Conservation (phyloP, 768 basidiomycete species). For the Tephrocybe sp. region DNA sequence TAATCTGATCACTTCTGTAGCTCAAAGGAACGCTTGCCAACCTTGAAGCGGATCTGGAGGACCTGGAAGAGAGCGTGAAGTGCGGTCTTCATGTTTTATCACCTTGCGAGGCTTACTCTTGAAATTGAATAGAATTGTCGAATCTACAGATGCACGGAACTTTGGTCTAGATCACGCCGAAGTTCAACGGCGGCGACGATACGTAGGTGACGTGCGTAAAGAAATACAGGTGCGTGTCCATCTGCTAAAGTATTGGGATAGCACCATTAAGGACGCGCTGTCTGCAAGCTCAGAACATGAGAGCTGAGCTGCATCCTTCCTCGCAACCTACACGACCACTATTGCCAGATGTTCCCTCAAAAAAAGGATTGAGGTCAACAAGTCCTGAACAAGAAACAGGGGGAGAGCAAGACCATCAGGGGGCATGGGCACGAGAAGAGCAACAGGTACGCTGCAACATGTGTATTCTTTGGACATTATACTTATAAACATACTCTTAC, state of each 20-base stretch:
- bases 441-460: slow-evolving; percentile 57
- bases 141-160: slow-evolving; percentile 76
- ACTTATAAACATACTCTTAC: not conserved
- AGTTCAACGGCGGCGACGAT: slow-evolving; percentile 70
- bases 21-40: slow-evolving; percentile 73
- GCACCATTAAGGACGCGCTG: slow-evolving; percentile 24
- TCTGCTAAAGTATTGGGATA: not conserved
- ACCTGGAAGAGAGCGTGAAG: slow-evolving; percentile 93
- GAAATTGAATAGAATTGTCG: slow-evolving; percentile 73
- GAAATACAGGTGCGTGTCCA: slow-evolving; percentile 70
- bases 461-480: not conserved
- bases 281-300: slow-evolving; percentile 69
- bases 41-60: slow-evolving; percentile 85
- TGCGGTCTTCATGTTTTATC: slow-evolving; percentile 28
- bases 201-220: slow-evolving; percentile 69
- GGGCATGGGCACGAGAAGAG: slow-evolving; percentile 82
- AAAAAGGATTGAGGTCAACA: slow-evolving; percentile 31
- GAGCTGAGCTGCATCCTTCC: slow-evolving; percentile 48
- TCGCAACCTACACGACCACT: slow-evolving; percentile 18
- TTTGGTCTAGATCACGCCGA: slow-evolving; percentile 83
- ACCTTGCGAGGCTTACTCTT: slow-evolving; percentile 2
- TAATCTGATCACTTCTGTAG: slow-evolving; percentile 30
- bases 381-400: slow-evolving; percentile 26
- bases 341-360: slow-evolving; percentile 22
- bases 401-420: slow-evolving; percentile 59